These are phyloP conservation scores for Podospora didyma DNA, from an alignment of 495 filamentous ascomycete species.

Conservation along the genomic window DNA sequence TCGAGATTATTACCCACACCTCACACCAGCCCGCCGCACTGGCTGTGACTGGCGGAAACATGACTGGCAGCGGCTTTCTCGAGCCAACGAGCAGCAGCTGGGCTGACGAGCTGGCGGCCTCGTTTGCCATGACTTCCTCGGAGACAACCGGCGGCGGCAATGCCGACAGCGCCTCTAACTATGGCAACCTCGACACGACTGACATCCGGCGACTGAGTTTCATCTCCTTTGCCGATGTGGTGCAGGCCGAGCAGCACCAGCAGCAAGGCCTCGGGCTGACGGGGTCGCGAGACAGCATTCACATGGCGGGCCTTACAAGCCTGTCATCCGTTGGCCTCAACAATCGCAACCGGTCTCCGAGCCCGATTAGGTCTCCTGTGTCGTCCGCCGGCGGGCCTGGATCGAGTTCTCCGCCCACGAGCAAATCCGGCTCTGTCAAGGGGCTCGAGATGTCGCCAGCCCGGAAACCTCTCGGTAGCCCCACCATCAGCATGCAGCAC, in stretches of 20 bases:
- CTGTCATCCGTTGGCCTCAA: slow-evolving; percentile 37
- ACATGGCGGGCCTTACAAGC: slow-evolving; percentile 53
- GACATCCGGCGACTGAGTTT: slow-evolving; percentile 84
- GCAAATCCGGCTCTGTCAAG: slow-evolving; percentile 61
- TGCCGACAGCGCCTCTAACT: slow-evolving; percentile 60
- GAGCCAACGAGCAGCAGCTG: slow-evolving; percentile 31
- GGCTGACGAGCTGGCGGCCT: slow-evolving; percentile 53
- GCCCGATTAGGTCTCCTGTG: slow-evolving; percentile 65
- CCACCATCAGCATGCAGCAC: slow-evolving; percentile 30
- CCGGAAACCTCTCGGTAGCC: slow-evolving; percentile 48
- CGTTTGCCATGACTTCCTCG: slow-evolving; percentile 30
- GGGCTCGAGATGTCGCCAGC: slow-evolving; percentile 60
- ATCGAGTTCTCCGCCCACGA: slow-evolving; percentile 60
- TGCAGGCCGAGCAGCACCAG: slow-evolving; percentile 74
- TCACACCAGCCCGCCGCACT: slow-evolving; percentile 74
- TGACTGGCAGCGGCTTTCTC: slow-evolving; percentile 16
- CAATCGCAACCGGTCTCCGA: slow-evolving; percentile 69
- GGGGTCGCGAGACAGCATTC: slow-evolving; percentile 56
- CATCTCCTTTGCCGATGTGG: slow-evolving; percentile 91
- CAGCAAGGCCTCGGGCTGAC: slow-evolving; percentile 11
- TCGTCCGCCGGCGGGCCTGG: slow-evolving; percentile 53
- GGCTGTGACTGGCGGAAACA: slow-evolving; percentile 47
- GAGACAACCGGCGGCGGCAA: slow-evolving; percentile 20
- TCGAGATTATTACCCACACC: slow-evolving; percentile 82
- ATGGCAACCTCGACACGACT: slow-evolving; percentile 65